Base-by-base conservation (phyloP, 2,329 filamentous ascomycete species). In the Biscogniauxia mediterranea region DNA sequence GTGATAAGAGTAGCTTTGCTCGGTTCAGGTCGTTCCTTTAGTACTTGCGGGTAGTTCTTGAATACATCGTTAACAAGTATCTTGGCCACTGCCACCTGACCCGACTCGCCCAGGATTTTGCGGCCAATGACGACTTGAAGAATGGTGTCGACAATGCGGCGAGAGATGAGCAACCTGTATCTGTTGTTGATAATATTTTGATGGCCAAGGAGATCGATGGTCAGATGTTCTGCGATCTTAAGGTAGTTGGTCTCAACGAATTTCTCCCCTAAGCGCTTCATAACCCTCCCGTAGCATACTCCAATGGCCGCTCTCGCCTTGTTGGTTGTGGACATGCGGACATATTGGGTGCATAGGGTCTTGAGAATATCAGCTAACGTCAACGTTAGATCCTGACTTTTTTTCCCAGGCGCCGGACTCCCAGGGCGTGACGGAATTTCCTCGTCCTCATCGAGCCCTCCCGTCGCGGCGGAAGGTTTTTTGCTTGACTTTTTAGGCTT, bases 41-140 rank as follows among this genome's bases (percentile, higher is more conserved):
- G 78, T 5, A 89, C 89, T 74, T 96, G 92, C 0, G 95, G 94
- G 68, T 97, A 98, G 73, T 98, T 95, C 74, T 96, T 98, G 55
- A 99, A 82, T 53, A 97, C 83, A 61, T 92, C 89, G 73, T 96
- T 97, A 71, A 97, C 86, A 57, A 99, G 78, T 63, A 87, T 86
- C 69, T 88, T 92, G 6, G 92, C 91, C 26, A 92, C 93, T 68
- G 89, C 88, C 61, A 94, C 81, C 71, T 97, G 94, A 7, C 93
- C 93, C 15, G 91, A 92, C 75, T 99, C 94, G 13, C 93, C 93
- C 1, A 99, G 82, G 68, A 97, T 90, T 66, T 89, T 87, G 61
- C 85, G 84, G 8, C 92, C 92, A 65, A 98, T 84, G 7, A 95
- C 87, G 61, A 93, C 90, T 70, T 96, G 92, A 11, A 99, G 80